Conservation (phyloP, 169 alveolate species). For the Plasmodium knowlesi region DNA sequence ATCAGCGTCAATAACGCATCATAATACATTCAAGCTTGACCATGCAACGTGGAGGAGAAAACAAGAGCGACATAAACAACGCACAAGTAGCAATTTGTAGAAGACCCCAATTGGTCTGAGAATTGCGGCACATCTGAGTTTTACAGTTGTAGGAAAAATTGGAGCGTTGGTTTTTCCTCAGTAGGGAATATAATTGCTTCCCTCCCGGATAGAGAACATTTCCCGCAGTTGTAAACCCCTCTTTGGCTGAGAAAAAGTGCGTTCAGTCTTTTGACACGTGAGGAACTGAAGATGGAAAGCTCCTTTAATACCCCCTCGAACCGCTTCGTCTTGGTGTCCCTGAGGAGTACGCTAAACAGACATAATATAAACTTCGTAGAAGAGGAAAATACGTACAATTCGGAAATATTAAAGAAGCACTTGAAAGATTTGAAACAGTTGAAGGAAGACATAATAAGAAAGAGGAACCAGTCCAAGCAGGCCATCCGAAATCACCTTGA, state of each 20-base stretch:
- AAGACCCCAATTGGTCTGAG: background rate
- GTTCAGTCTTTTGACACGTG: background rate
- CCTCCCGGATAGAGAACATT: background rate
- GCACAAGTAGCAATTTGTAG: background rate
- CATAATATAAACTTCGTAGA: slow-evolving; percentile 28
- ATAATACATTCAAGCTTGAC: background rate
- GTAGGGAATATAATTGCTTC: background rate
- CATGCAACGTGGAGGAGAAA: background rate
- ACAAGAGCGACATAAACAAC: background rate
- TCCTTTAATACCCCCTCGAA: background rate
- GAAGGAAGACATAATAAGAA: slow-evolving; percentile 43
- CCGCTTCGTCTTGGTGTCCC: background rate
- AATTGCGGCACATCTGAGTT: background rate
- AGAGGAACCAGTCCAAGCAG: slow-evolving; percentile 14
- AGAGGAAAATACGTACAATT: slow-evolving; percentile 15
- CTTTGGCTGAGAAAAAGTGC: background rate
- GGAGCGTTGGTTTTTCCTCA: background rate
- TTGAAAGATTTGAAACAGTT: slow-evolving; percentile 28
- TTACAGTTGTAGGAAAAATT: background rate
- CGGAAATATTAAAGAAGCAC: slow-evolving; percentile 29
- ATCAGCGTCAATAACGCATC: background rate
- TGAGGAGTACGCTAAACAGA: background rate
- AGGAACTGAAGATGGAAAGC: background rate
- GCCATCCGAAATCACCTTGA: slow-evolving; percentile 1
- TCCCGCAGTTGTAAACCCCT: background rate